phyloP scores from a whole-genome alignment of 176 grass and related monocot genomes.

The Oryza officinalis region DNA sequence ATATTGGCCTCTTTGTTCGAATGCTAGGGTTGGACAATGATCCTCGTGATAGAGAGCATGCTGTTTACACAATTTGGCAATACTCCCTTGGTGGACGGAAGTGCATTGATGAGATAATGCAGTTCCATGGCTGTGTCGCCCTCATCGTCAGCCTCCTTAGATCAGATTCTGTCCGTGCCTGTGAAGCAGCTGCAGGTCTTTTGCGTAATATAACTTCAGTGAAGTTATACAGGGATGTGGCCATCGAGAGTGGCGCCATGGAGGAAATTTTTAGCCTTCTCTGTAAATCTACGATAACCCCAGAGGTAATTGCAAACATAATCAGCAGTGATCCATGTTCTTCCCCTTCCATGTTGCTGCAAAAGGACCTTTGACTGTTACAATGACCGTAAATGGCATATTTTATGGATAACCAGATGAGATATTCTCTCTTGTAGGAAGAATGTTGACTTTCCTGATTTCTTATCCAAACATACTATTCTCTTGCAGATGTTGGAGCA shows the following conservation, averaged over 20 bases:
- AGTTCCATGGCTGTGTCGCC: constrained; percentile 62
- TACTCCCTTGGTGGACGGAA: constrained; percentile 66
- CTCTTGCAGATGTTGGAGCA: constrained; percentile 60
- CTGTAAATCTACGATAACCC: constrained; percentile 46
- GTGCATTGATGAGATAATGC: constrained; percentile 68
- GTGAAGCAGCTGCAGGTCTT: constrained; percentile 67
- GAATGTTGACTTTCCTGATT: constrained; percentile 19
- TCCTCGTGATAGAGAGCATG: constrained; percentile 60
- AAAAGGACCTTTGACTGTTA: constrained; percentile 9
- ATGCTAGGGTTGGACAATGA: constrained; percentile 90
- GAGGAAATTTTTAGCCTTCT: constrained; percentile 67
- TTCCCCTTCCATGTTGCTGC: constrained; percentile 22
- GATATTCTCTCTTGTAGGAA: constrained; percentile 21
- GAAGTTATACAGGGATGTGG: constrained; percentile 57
- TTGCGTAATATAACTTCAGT: constrained; percentile 54
- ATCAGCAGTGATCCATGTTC: neutral
- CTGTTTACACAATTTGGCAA: constrained; percentile 56
- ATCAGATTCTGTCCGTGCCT: constrained; percentile 50
- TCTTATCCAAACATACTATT: constrained; percentile 21
- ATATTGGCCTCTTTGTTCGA: constrained; percentile 74
- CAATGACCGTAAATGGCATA: neutral
- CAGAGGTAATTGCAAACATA: constrained; percentile 53
- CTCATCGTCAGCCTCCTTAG: constrained; percentile 68
- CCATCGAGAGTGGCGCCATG: constrained; percentile 49
- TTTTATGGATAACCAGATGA: neutral